Percentiles rank a stretch among this genome's conserved stretches.
Conservation (phyloP, 345 rosid genomes). For the Erodium maritimum region DNA sequence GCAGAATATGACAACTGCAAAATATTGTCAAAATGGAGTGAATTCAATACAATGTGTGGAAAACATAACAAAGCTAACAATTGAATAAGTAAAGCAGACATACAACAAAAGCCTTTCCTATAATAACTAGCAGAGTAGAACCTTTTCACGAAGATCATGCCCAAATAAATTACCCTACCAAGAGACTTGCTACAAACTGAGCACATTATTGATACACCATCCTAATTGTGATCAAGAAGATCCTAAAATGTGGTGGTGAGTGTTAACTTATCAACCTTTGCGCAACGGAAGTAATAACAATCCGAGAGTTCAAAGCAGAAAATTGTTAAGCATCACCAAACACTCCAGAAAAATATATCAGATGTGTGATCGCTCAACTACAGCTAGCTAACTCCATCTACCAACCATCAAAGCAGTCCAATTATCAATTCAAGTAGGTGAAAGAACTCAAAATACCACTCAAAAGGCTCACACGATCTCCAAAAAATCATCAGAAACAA, state of each 20-base stretch:
- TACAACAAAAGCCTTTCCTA: neutral
- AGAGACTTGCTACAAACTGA: too few relatives aligned
- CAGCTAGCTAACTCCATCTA: neutral
- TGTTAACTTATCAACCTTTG: neutral
- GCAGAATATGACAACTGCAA: slow-evolving; percentile 83
- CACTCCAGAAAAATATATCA: neutral
- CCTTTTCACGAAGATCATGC: neutral
- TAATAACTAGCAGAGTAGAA: neutral
- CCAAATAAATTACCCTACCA: too few relatives aligned
- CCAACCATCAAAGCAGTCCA: neutral
- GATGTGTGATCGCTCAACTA: neutral
- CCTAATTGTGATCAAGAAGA: neutral
- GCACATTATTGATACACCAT: neutral
- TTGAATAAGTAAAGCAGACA: too few relatives aligned
- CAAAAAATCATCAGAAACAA: neutral
- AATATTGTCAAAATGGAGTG: neutral
- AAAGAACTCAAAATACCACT: neutral
- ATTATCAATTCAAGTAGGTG: neutral
- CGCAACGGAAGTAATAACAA: too few relatives aligned
- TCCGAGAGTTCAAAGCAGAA: neutral
- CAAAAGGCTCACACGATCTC: neutral
- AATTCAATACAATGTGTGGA: slow-evolving; percentile 2
- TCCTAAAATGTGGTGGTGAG: neutral
- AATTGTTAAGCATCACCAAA: neutral
- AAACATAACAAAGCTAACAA: neutral